These are phyloP conservation scores for Trametes maxima DNA, from an alignment of 768 basidiomycete genomes.

Conservation along the genomic window DNA sequence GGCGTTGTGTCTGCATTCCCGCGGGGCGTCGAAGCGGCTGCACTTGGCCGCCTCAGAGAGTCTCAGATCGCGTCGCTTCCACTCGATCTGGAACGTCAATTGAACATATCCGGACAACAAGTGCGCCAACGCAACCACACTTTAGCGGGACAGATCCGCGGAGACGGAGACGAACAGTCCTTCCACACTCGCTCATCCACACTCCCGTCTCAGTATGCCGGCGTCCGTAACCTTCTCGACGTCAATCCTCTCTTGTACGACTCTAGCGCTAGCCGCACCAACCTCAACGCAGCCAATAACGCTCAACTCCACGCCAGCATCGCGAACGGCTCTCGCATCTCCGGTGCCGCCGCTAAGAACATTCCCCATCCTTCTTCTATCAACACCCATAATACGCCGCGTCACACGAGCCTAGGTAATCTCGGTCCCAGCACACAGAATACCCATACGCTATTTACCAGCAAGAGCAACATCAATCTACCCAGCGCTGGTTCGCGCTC, in stretches of 20 bases:
- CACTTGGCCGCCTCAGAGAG: neutral
- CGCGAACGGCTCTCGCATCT: neutral
- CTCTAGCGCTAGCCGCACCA: slow-evolving; percentile 1
- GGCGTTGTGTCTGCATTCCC: neutral
- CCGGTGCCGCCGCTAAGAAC: neutral
- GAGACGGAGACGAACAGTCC: slow-evolving; percentile 20
- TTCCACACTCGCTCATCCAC: slow-evolving; percentile 30
- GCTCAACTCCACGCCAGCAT: neutral
- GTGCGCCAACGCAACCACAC: slow-evolving; percentile 33
- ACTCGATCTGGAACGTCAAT: slow-evolving; percentile 13
- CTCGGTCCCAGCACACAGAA: slow-evolving; percentile 2
- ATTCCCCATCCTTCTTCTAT: neutral
- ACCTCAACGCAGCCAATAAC: neutral
- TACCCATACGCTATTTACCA: slow-evolving; percentile 21
- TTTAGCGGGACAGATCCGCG: slow-evolving; percentile 24
- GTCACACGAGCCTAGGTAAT: slow-evolving; percentile 3
- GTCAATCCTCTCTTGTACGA: neutral
- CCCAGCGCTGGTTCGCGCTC: slow-evolving; percentile 6
- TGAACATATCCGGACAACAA: slow-evolving; percentile 11
- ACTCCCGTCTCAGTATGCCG: slow-evolving; percentile 29
- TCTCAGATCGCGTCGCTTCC: slow-evolving; percentile 1
- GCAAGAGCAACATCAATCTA: slow-evolving; percentile 23
- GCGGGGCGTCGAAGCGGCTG: neutral
- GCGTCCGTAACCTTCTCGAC: neutral
- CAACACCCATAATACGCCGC: neutral